These are phyloP conservation scores for Brassica carinata DNA, from an alignment of 345 rosid species.

Conservation along the genomic window DNA sequence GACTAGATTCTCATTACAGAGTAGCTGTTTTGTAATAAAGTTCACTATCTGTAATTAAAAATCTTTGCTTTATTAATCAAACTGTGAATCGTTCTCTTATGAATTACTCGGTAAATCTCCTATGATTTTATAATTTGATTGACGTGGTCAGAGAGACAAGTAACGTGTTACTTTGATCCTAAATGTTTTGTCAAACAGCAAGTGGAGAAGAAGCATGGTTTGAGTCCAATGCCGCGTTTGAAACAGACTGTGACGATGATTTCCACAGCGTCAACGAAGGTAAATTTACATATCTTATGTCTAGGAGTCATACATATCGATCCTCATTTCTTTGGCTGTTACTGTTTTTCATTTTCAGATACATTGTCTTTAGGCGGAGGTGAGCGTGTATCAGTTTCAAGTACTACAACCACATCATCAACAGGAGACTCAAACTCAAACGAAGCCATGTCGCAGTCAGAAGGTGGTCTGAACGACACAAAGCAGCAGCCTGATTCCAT, in stretches of 20 bases:
- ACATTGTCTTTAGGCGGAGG: conserved; percentile 56
- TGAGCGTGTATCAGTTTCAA: conserved; percentile 57
- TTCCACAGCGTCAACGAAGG: conserved; percentile 85
- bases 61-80: conserved; percentile 10
- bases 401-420: conserved; percentile 46
- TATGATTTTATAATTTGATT: not conserved
- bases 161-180: not conserved
- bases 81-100: not conserved
- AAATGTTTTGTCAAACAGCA: conserved; percentile 44
- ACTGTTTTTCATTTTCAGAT: conserved; percentile 50
- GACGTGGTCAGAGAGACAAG: not conserved
- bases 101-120: not conserved
- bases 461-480: conserved; percentile 37
- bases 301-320: not conserved
- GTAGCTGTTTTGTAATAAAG: not conserved
- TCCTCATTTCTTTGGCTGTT: not conserved
- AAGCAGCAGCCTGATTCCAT: conserved; percentile 57
- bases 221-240: conserved; percentile 68
- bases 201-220: conserved; percentile 70
- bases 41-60: conserved; percentile 14
- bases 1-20: conserved; percentile 28
- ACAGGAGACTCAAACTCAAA: conserved; percentile 47
- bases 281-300: conserved; percentile 23
- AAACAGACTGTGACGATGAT: conserved; percentile 88
- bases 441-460: conserved; percentile 37